Percentiles rank a stretch among this genome's conserved stretches.
Evolutionary conservation across 169 alveolate species (phyloP).

Genomic region (Pseudocohnilembus persalinus): DNA sequence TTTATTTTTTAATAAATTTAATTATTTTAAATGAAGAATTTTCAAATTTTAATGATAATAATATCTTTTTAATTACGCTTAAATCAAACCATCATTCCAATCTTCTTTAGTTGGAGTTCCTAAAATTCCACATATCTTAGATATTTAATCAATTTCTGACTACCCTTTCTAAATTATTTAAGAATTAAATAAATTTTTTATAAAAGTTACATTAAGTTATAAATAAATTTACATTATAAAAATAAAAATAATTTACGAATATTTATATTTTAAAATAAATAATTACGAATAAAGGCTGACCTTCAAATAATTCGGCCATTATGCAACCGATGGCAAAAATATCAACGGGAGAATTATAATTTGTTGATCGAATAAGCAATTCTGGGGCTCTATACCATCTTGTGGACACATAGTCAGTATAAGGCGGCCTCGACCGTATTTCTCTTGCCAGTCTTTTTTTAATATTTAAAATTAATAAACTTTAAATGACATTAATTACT

Average conservation of each 20-base stretch:
- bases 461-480: too few relatives aligned
- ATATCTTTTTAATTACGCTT: background rate
- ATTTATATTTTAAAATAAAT: too few relatives aligned
- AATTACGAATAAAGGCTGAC: slow-evolving; percentile 70
- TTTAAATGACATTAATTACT: too few relatives aligned
- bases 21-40: too few relatives aligned
- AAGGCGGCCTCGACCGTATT: slow-evolving; percentile 79
- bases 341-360: slow-evolving; percentile 80
- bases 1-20: too few relatives aligned
- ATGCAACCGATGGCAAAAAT: slow-evolving; percentile 85
- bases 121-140: slow-evolving; percentile 73
- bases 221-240: too few relatives aligned
- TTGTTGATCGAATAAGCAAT: slow-evolving; percentile 64
- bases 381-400: slow-evolving; percentile 90
- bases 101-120: slow-evolving; percentile 56
- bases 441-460: slow-evolving; percentile 71
- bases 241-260: too few relatives aligned
- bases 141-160: slow-evolving; percentile 72
- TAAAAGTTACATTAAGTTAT: too few relatives aligned
- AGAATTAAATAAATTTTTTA: too few relatives aligned
- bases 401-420: slow-evolving; percentile 86
- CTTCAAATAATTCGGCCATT: slow-evolving; percentile 83
- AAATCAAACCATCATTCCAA: slow-evolving; percentile 5
- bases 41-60: too few relatives aligned
- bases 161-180: slow-evolving; percentile 45